Base-by-base conservation (phyloP, 2,329 filamentous ascomycete species). In the Parasarocladium wereldwijsianum region DNA sequence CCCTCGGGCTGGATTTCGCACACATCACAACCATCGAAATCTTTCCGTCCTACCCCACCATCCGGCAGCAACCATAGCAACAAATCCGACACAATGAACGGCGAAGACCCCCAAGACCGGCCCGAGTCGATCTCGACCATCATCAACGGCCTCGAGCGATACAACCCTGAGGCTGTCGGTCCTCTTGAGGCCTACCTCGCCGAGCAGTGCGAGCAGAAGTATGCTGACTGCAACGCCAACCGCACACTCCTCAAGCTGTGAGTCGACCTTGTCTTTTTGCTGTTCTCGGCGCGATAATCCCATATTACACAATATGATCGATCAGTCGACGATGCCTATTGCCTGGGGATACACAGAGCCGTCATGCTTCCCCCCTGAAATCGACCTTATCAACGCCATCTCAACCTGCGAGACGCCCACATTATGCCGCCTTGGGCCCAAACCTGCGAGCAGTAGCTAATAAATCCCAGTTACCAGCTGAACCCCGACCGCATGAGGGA, bases 381-480 rank as follows among this genome's bases (percentile, higher is more conserved):
- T 42, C 38, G 14, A n/a, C 30, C 28, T n/a, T n/a, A n/a, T n/a
- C n/a, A 23, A 20, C 22, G 15, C 17, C n/a, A 12, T 6, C 10
- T 16, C 11, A 4, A 20, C 17, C 13, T 24, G 20, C 8, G 20
- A 22, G 20, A 22, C 8, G n/a, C n/a, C n/a, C n/a, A n/a, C n/a
- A n/a, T n/a, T n/a, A n/a, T n/a, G n/a, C n/a, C n/a, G n/a, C n/a
- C n/a, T n/a, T n/a, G n/a, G n/a, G n/a, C n/a, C n/a, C n/a, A n/a
- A n/a, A n/a, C n/a, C n/a, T n/a, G n/a, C n/a, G n/a, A n/a, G n/a
- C n/a, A n/a, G n/a, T n/a, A n/a, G n/a, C n/a, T n/a, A n/a, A n/a
- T n/a, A n/a, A n/a, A n/a, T n/a, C n/a, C 17, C 45, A 98, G 90
- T 41, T 98, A 98, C 70, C 92, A 98, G 65, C 93, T 98, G 64